Percentiles rank a stretch among this genome's conserved stretches.
These are phyloP conservation scores for Fusarium transvaalense DNA, from an alignment of 2,329 filamentous ascomycete genomes.

Conservation along the genomic window DNA sequence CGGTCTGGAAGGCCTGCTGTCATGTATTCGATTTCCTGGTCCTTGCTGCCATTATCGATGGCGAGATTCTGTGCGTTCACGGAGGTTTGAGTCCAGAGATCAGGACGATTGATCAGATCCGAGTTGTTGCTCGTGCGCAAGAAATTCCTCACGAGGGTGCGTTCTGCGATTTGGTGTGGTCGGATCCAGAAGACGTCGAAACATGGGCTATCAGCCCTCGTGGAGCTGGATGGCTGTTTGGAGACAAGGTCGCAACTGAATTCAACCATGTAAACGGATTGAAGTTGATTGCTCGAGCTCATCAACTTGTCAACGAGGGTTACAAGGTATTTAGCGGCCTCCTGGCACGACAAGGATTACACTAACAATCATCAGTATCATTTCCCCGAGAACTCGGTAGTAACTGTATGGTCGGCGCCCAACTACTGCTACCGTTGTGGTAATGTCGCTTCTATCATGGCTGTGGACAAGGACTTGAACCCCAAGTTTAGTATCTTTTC, in stretches of 20 bases:
- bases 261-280: constrained; percentile 98
- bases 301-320: constrained; percentile 97
- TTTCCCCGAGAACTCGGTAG: constrained; percentile 93
- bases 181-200: constrained; percentile 95
- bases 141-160: constrained; percentile 99
- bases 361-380: constrained; percentile 74
- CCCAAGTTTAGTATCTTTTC: constrained; percentile 94
- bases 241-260: constrained; percentile 96
- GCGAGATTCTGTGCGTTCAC: constrained; percentile 98
- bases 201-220: constrained; percentile 95
- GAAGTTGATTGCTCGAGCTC: constrained; percentile 95
- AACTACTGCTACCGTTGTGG: constrained; percentile 97
- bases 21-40: constrained; percentile 99
- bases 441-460: constrained; percentile 97
- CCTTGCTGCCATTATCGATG: constrained; percentile 95
- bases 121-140: constrained; percentile 96
- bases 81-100: constrained; percentile 91
- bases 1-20: constrained; percentile 99
- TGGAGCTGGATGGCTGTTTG: constrained; percentile 98
- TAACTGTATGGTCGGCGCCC: constrained; percentile 97
- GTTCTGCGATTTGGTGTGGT: constrained; percentile 99
- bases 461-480: constrained; percentile 84
- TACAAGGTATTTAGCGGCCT: constrained; percentile 77
- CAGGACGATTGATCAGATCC: constrained; percentile 98
- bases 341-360: constrained; percentile 6